Evolutionary conservation across 345 rosid species (phyloP).

Genomic region (Eutrema japonicum): DNA sequence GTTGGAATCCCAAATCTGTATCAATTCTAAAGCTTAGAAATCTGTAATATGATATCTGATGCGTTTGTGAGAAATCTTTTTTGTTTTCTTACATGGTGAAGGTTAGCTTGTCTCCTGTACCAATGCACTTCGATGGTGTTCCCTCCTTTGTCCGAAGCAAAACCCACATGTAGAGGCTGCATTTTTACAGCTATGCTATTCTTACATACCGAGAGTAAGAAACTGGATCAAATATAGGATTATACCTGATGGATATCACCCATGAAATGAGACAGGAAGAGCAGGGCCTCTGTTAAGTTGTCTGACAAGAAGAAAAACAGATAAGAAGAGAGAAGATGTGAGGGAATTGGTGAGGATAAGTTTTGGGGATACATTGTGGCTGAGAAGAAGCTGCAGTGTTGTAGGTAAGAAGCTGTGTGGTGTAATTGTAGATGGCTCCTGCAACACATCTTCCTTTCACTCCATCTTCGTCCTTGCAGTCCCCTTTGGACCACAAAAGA

Average conservation of each 20-base stretch:
- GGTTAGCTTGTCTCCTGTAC: conserved; percentile 75
- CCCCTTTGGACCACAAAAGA: conserved; percentile 55
- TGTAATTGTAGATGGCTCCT: conserved; percentile 89
- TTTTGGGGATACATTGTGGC: conserved; percentile 53
- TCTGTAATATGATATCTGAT: conserved; percentile 1
- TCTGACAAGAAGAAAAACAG: conserved; percentile 47
- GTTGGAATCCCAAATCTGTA: conserved; percentile 76
- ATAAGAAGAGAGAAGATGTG: conserved; percentile 1
- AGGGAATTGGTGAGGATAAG: not conserved
- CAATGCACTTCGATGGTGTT: conserved; percentile 84
- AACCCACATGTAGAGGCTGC: conserved; percentile 85
- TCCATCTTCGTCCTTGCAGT: conserved; percentile 79
- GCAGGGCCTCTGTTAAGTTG: conserved; percentile 90
- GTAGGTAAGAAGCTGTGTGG: conserved; percentile 80
- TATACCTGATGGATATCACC: conserved; percentile 93
- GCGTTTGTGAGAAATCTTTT: not conserved
- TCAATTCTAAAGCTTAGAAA: conserved; percentile 12
- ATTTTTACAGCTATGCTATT: conserved; percentile 15
- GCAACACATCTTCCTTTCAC: conserved; percentile 73
- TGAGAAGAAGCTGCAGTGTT: conserved; percentile 44
- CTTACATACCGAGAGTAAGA: not conserved
- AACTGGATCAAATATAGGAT: not conserved
- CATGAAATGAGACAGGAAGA: conserved; percentile 82
- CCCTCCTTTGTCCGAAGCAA: conserved; percentile 79
- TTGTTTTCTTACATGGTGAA: conserved; percentile 70